These are phyloP conservation scores for Teunomyces tritomae DNA, from an alignment of 805 yeast species.

Conservation along the genomic window DNA sequence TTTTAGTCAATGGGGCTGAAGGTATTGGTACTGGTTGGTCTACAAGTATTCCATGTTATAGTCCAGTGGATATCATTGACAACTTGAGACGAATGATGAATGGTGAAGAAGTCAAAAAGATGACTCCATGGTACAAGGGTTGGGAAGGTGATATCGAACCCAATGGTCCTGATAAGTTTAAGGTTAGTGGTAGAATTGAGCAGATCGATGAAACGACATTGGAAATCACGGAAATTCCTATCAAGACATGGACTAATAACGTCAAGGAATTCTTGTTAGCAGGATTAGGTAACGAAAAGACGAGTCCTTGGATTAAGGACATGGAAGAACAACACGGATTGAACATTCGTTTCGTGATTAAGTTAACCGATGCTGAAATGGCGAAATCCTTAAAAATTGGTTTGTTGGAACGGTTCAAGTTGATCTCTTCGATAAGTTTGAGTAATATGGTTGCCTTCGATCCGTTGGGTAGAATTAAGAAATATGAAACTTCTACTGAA, in stretches of 20 bases:
- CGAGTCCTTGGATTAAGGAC: slow-evolving; percentile 84
- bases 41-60: slow-evolving; percentile 84
- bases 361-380: slow-evolving; percentile 79
- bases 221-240: slow-evolving; percentile 91
- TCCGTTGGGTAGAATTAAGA: slow-evolving; percentile 80
- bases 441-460: slow-evolving; percentile 96
- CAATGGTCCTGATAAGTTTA: slow-evolving; percentile 63
- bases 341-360: slow-evolving; percentile 75
- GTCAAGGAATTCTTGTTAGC: slow-evolving; percentile 80
- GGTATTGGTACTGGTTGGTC: slow-evolving; percentile 99
- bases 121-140: slow-evolving; percentile 94
- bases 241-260: slow-evolving; percentile 86
- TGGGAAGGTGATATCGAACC: slow-evolving; percentile 85
- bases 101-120: slow-evolving; percentile 64
- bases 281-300: slow-evolving; percentile 77
- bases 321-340: slow-evolving; percentile 91
- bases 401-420: slow-evolving; percentile 77
- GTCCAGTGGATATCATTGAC: slow-evolving; percentile 77
- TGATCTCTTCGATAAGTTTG: slow-evolving; percentile 63
- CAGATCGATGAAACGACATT: slow-evolving; percentile 75
- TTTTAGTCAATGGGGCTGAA: slow-evolving; percentile 93
- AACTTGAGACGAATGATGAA: slow-evolving; percentile 74
- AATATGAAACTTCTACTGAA: slow-evolving; percentile 71
- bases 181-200: slow-evolving; percentile 76
- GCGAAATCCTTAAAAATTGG: slow-evolving; percentile 71